Base-by-base conservation (phyloP, 805 yeast species). In the Zygoascus ofunaensis region DNA sequence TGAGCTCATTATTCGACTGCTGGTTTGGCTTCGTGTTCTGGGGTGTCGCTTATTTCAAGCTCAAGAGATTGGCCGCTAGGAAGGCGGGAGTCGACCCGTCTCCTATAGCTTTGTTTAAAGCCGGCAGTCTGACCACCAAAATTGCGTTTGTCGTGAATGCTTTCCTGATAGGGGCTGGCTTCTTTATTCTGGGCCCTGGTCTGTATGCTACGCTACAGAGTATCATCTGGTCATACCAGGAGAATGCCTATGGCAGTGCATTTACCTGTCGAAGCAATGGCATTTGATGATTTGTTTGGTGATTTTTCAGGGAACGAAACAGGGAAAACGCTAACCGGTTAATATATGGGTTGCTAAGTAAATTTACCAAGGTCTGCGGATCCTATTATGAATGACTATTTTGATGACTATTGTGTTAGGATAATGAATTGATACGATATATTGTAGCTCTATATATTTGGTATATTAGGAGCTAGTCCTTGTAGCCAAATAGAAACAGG, bases 21-120 rank as follows among this genome's bases (percentile, higher is more conserved):
- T 77, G 80, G 79, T 77, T 77, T 51, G 82, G 82, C 0, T 77
- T 75, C 52, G 74, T 76, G 4, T 77, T 76, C 52, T 77, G 82
- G 82, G 63, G 79, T 14, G 70, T 74, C 24, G 81, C 82, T 0
- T 77, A 58, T 57, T 68, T 73, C 55, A 67, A 70, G 52, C 60
- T 75, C 50, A 66, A 65, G 49, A 60, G 62, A 41, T 60, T 59
- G n/a, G 58, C 60, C 28, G n/a, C n/a, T n/a, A n/a, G n/a, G n/a
- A n/a, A n/a, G n/a, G n/a, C n/a, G n/a, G n/a, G n/a, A n/a, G n/a
- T n/a, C n/a, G 60, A 60, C 41, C 58, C 59, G n/a, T 59, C 49
- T 14, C 55, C 69, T 34, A 64, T 59, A 54, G 50, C 50, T 24
- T 41, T 46, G 10, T 61, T 69, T 17, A 52, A 62, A 3, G n/a